Evolutionary conservation across 148 eudicot genomes (phyloP), one percentile per base, ranked within the genome.

Genomic region (Arctostaphylos glauca): DNA sequence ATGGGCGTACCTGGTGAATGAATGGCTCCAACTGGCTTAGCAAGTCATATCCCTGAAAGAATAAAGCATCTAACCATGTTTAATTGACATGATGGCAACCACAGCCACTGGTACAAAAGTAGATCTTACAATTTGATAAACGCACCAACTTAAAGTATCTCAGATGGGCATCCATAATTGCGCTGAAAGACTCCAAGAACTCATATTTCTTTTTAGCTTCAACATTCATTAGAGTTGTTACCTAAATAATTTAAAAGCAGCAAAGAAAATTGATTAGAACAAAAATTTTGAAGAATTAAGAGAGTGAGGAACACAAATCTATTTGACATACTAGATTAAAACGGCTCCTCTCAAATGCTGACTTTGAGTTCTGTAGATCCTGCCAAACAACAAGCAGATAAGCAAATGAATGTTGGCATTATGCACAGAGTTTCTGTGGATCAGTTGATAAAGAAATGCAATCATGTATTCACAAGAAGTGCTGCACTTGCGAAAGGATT

Each of bases 131-230:
- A 46, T 23, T 41, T 23, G 47, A 74, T 80, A 58, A 67, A 84
- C 87, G 67, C 81, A 94, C 98, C 94, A 90, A 87, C 90, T 95
- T 95, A 84, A 92, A 95, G 87, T 92, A 95, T 92, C 97, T 90
- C 38, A 95, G 90, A 86, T 95, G 98, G 78, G 96, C 96, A 92
- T 95, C 98, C 98, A 95, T 95, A 72, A 95, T 94, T 83, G 98
- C 94, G 81, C 98, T 92, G 76, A 95, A 89, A 13, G 98, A 95
- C 89, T 92, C 98, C 85, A 95, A 88, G 85, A 94, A 95, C 86
- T 94, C 98, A 46, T 92, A 92, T 83, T 95, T 95, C 93, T 94
- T 95, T 86, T 95, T 95, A 49, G 98, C 91, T 88, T 95, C 98
- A 84, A 95, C 87, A 87, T 90, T 93, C 84, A 90, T 90, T 75